Evolutionary conservation across 1,284 basidiomycete species (phyloP).

Genomic region (Naganishia sp.): DNA sequence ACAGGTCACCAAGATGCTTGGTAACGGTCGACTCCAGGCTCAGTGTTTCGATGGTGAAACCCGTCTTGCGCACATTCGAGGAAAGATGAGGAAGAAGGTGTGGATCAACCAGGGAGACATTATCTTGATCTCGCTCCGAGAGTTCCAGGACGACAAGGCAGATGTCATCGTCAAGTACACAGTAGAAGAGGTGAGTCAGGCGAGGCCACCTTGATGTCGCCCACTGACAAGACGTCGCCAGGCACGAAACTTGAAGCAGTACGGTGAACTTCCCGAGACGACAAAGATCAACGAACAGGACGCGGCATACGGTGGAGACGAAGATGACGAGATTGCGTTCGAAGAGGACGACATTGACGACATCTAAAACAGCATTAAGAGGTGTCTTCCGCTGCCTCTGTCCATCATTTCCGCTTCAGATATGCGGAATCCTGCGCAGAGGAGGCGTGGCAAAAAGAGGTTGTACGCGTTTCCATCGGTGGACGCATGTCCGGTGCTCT

Average conservation of each 20-base stretch:
- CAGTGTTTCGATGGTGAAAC: conserved; percentile 99
- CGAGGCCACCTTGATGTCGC: neutral
- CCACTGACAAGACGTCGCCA: conserved; percentile 5
- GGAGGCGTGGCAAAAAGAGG: neutral
- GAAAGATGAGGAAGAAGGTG: conserved; percentile 99
- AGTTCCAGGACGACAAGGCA: conserved; percentile 99
- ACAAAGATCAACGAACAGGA: conserved; percentile 99
- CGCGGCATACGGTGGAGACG: conserved; percentile 79
- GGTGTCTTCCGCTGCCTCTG: neutral
- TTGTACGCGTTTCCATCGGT: neutral
- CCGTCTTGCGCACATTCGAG: conserved; percentile 94
- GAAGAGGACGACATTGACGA: conserved; percentile 68
- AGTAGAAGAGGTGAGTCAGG: conserved; percentile 67
- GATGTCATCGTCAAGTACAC: conserved; percentile 99
- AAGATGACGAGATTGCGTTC: conserved; percentile 83
- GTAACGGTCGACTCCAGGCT: conserved; percentile 95
- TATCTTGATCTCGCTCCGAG: conserved; percentile 90
- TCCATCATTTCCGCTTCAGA: neutral
- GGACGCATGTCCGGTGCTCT: conserved; percentile 2
- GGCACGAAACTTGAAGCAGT: conserved; percentile 77
- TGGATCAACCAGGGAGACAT: conserved; percentile 99
- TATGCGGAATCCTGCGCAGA: neutral
- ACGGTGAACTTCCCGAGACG: conserved; percentile 95
- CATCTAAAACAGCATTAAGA: conserved; percentile 40
- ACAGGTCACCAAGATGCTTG: conserved; percentile 97